Conservation (phyloP, 2,329 filamentous ascomycete genomes). For the Juglanconis oblonga region DNA sequence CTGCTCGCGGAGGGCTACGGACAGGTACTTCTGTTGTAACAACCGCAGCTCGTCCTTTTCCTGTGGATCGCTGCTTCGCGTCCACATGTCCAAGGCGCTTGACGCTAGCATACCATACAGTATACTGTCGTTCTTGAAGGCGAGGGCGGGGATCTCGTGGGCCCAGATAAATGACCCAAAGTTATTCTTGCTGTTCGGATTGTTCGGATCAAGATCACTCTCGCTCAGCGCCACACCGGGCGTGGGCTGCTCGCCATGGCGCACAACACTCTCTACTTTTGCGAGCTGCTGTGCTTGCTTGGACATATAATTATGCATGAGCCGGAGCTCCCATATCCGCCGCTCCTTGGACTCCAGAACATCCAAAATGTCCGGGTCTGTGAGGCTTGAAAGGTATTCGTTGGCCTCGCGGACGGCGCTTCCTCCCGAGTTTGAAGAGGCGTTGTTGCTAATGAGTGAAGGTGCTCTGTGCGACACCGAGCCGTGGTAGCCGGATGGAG, state of each 20-base stretch:
- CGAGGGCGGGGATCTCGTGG: constrained; percentile 31
- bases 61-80: constrained; percentile 12
- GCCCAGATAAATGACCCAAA: constrained; percentile 26
- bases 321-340: constrained; percentile 34
- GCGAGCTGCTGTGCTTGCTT: constrained; percentile 28
- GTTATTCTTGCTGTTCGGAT: not conserved
- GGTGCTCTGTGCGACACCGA: not conserved
- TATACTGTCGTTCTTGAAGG: constrained; percentile 30
- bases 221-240: constrained; percentile 2
- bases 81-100: constrained; percentile 36
- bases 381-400: constrained; percentile 15
- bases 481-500: not conserved
- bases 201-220: not conserved
- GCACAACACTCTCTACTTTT: not conserved
- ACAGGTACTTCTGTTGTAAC: constrained; percentile 35
- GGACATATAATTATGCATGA: constrained; percentile 34
- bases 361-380: constrained; percentile 21
- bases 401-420: constrained; percentile 21
- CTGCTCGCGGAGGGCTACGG: constrained; percentile 34
- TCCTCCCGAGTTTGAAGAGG: not conserved
- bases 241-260: constrained; percentile 19
- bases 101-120: constrained; percentile 34
- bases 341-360: constrained; percentile 33
- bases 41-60: constrained; percentile 20
- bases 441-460: constrained; percentile 3